These are phyloP conservation scores for Chlorella sp. DNA, from an alignment of 139 green algal genomes.

Conservation along the genomic window DNA sequence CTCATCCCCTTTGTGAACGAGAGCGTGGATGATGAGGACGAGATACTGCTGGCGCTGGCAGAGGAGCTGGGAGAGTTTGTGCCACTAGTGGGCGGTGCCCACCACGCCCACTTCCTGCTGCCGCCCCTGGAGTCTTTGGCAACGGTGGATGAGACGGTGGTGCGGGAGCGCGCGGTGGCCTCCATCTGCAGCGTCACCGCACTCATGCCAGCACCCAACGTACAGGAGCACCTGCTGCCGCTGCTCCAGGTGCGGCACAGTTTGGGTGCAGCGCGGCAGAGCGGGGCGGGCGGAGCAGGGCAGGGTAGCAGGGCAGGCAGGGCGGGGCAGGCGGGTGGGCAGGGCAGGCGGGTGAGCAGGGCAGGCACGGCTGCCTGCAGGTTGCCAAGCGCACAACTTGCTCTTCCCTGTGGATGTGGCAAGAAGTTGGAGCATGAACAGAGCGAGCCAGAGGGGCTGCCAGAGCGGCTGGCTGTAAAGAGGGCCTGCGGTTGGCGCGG, in stretches of 20 bases:
- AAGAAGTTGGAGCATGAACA: background rate
- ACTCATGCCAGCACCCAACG: slow-evolving; percentile 73
- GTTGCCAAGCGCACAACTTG: background rate
- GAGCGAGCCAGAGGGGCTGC: too few species aligned
- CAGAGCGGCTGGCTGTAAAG: too few species aligned
- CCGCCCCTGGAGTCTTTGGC: slow-evolving; percentile 93
- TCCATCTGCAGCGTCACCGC: slow-evolving; percentile 83
- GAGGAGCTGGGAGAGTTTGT: slow-evolving; percentile 98
- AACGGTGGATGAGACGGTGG: slow-evolving; percentile 98
- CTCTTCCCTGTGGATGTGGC: background rate
- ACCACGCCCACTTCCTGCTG: slow-evolving; percentile 85
- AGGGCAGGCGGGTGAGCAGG: too few species aligned
- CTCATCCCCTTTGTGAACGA: slow-evolving; percentile 98
- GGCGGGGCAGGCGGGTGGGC: background rate
- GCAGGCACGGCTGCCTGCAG: background rate
- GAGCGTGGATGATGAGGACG: slow-evolving; percentile 96
- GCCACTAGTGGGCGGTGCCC: slow-evolving; percentile 88
- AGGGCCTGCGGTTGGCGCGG: too few species aligned
- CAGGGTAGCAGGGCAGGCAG: background rate
- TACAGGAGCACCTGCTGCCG: slow-evolving; percentile 48
- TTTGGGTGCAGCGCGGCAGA: background rate
- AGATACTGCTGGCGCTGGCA: slow-evolving; percentile 96
- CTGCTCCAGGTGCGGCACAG: slow-evolving; percentile 11
- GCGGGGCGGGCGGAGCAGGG: background rate
- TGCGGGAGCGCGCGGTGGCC: slow-evolving; percentile 94